Percentiles rank a stretch among this genome's conserved stretches.
Conservation (phyloP, 345 rosid genomes). For the Lumnitzera racemosa region DNA sequence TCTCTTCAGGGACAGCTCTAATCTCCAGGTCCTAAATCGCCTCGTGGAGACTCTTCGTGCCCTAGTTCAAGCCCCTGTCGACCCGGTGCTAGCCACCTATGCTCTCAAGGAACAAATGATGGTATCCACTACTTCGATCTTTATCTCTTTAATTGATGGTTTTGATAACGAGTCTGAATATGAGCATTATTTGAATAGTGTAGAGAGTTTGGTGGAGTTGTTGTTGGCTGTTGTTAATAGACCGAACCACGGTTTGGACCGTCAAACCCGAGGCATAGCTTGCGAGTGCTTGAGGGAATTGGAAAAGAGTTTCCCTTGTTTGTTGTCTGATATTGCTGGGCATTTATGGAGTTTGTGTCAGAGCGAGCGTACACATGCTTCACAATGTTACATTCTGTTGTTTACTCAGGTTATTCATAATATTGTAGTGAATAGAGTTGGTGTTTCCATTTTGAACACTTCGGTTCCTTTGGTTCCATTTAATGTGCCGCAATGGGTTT, state of each 20-base stretch:
- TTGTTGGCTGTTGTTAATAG: slow-evolving; percentile 66
- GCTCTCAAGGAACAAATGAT: slow-evolving; percentile 75
- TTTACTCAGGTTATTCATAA: slow-evolving; percentile 52
- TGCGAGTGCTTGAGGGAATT: slow-evolving; percentile 85
- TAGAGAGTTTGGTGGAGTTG: slow-evolving; percentile 61
- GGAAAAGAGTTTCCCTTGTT: slow-evolving; percentile 66
- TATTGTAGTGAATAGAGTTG: slow-evolving; percentile 45
- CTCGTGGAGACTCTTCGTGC: slow-evolving; percentile 59
- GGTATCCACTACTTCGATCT: slow-evolving; percentile 68
- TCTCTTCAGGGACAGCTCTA: slow-evolving; percentile 19
- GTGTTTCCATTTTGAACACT: slow-evolving; percentile 61
- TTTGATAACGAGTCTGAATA: background rate
- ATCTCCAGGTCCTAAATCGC: slow-evolving; percentile 33
- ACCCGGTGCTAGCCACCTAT: slow-evolving; percentile 35
- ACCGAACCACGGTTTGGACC: slow-evolving; percentile 79
- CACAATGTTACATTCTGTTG: slow-evolving; percentile 68
- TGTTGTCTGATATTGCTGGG: slow-evolving; percentile 66
- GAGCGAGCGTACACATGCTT: slow-evolving; percentile 87
- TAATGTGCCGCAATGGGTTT: slow-evolving; percentile 46
- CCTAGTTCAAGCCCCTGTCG: slow-evolving; percentile 64
- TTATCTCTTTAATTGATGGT: slow-evolving; percentile 30
- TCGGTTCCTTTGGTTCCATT: slow-evolving; percentile 79
- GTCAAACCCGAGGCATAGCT: slow-evolving; percentile 76
- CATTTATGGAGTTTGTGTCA: slow-evolving; percentile 89
- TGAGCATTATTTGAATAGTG: slow-evolving; percentile 7